phyloP scores from a whole-genome alignment of 305 asterid genomes.

The Euphrasia arctica region DNA sequence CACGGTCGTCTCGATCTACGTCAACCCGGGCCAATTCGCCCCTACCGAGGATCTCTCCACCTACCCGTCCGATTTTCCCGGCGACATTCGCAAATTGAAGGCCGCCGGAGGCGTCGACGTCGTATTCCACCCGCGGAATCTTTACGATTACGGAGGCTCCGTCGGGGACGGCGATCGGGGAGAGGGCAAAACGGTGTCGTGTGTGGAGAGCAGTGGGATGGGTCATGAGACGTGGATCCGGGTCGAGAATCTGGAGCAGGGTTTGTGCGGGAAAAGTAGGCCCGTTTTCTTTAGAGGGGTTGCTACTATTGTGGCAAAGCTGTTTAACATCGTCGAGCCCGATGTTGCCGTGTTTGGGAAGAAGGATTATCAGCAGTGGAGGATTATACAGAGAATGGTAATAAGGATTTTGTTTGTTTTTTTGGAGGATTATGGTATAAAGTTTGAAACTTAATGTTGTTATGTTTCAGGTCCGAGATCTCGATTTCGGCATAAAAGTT shows the following conservation, averaged over 20 bases:
- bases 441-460: neutral
- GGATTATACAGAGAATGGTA: conserved; percentile 80
- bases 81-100: conserved; percentile 63
- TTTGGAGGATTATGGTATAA: neutral
- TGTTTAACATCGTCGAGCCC: conserved; percentile 90
- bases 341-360: conserved; percentile 95
- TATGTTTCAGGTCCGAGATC: conserved; percentile 78
- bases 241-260: conserved; percentile 74
- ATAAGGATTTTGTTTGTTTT: neutral
- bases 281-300: conserved; percentile 94
- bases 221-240: conserved; percentile 93
- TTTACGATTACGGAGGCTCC: conserved; percentile 58
- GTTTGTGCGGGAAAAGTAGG: conserved; percentile 86
- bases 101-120: conserved; percentile 65
- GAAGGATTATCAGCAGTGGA: conserved; percentile 98
- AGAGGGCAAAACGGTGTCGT: conserved; percentile 47
- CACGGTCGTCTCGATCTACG: conserved; percentile 77
- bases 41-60: conserved; percentile 90
- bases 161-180: conserved; percentile 7
- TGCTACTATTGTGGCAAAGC: conserved; percentile 80
- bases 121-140: conserved; percentile 69
- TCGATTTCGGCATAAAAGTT: conserved; percentile 74
- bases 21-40: conserved; percentile 93
- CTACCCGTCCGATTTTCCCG: conserved; percentile 84
- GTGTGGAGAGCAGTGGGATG: conserved; percentile 56